Evolutionary conservation across 2,329 filamentous ascomycete genomes (phyloP), one percentile per base, ranked within the genome.

Genomic region (Fusarium bactridioides): DNA sequence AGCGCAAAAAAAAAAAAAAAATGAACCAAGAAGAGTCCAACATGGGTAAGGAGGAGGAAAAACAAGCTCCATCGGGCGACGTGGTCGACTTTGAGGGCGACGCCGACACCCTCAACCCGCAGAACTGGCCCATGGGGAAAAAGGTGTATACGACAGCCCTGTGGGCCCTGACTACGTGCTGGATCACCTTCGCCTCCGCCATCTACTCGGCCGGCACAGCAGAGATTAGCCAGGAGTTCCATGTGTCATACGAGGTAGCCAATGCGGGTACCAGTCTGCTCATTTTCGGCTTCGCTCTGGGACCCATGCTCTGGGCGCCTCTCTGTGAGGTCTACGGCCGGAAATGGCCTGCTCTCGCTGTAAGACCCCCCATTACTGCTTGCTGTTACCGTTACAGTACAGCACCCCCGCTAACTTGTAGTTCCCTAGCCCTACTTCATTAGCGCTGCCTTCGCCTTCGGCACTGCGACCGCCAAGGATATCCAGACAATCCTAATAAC

Each of bases 261-360:
- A 68, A 66, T 5, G 53, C 67, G 6, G 67, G 64, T 12, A 61
- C 67, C 5, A 64, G 58, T 18, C 50, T 70, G 19, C 67, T 68
- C 37, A 60, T 70, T 2, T 54, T 70, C 18, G 67, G 67, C 6
- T 68, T 69, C 75, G 92, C 92, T 74, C 82, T 94, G 50, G 92
- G 70, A 16, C 93, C 93, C 4, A 90, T 95, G 87, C 85, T 86
- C 2, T 94, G 94, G 77, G 92, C 93, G 8, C 93, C 93, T 0
- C 80, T 93, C 25, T 92, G 89, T 11, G 93, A 95, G 78, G 86
- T 94, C 56, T 84, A 91, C 54, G 93, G 93, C 31, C 86, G 93
- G 44, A 56, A 56, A 31, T 56, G 53, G 53, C 53, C 53, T 29
- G 53, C 53, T 31, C 37, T 56, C 21, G 37, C 53, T 44, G 53